Evolutionary conservation across 2,329 filamentous ascomycete species (phyloP).

Genomic region (Hymenoscyphus scutula): DNA sequence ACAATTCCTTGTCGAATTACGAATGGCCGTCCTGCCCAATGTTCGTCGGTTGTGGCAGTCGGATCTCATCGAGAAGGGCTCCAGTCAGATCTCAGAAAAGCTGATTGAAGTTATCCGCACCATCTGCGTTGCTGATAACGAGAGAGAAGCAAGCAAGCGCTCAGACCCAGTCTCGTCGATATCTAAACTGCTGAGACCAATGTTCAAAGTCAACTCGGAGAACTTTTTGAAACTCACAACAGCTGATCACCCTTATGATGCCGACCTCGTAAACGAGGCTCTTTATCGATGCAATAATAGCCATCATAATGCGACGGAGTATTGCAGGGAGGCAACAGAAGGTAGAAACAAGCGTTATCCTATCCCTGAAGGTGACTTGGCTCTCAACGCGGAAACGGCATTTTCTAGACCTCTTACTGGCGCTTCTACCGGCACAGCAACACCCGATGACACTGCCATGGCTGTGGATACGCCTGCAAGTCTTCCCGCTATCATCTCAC

Average conservation of each 20-base stretch:
- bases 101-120: conserved; percentile 81
- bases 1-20: conserved; percentile 84
- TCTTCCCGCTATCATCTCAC: conserved; percentile 21
- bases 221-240: conserved; percentile 39
- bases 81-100: conserved; percentile 71
- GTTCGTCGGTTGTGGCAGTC: conserved; percentile 83
- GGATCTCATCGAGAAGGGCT: conserved; percentile 75
- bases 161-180: conserved; percentile 53
- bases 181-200: conserved; percentile 40
- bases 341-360: conserved; percentile 63
- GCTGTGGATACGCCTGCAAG: conserved; percentile 19
- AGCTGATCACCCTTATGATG: conserved; percentile 47
- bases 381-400: conserved; percentile 32
- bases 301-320: conserved; percentile 61
- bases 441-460: conserved; percentile 31
- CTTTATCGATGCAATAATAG: conserved; percentile 78
- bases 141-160: conserved; percentile 62
- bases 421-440: conserved; percentile 30
- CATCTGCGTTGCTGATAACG: conserved; percentile 74
- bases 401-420: conserved; percentile 33
- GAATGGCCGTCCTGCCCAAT: conserved; percentile 74
- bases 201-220: conserved; percentile 51
- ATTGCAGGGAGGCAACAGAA: conserved; percentile 64
- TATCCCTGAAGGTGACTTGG: conserved; percentile 60
- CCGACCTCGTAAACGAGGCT: conserved; percentile 71